These are phyloP conservation scores for Metschnikowia peoriensis DNA, from an alignment of 805 yeast species.

Conservation along the genomic window DNA sequence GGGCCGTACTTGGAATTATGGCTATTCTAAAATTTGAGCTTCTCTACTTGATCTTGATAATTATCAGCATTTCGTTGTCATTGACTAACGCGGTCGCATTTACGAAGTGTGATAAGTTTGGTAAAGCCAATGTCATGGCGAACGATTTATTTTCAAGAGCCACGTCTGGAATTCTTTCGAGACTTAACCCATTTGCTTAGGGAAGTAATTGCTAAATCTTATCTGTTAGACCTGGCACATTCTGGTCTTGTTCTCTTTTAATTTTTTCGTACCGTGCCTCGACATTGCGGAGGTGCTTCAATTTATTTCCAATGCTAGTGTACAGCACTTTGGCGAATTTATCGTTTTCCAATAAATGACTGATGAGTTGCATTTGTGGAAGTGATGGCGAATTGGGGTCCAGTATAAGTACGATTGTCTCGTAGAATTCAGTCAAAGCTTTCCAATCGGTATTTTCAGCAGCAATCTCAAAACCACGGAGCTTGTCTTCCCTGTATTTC, in stretches of 20 bases:
- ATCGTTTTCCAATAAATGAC: conserved; percentile 4
- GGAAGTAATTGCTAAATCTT: background rate
- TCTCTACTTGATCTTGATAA: conserved; percentile 58
- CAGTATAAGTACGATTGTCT: conserved; percentile 23
- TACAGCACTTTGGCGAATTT: conserved; percentile 6
- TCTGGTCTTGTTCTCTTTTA: background rate
- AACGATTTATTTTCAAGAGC: conserved; percentile 54
- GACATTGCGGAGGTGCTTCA: conserved; percentile 17
- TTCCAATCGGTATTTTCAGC: conserved; percentile 14
- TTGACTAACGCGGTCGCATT: conserved; percentile 86
- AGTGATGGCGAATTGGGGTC: conserved; percentile 1
- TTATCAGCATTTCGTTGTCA: conserved; percentile 69
- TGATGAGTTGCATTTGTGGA: conserved; percentile 7
- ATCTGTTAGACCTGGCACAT: background rate
- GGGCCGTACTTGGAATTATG: conserved; percentile 72
- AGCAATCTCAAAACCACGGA: conserved; percentile 31
- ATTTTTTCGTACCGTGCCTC: background rate
- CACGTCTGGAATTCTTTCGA: conserved; percentile 44
- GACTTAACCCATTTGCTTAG: conserved; percentile 43
- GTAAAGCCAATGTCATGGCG: conserved; percentile 73
- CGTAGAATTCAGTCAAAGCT: conserved; percentile 28
- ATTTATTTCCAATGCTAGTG: conserved; percentile 18
- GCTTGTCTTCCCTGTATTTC: conserved; percentile 19
- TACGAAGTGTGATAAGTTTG: conserved; percentile 88
- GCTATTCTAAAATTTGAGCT: conserved; percentile 79